Base-by-base conservation (phyloP, 1,284 basidiomycete genomes). In the Xerocomus nothofagi region DNA sequence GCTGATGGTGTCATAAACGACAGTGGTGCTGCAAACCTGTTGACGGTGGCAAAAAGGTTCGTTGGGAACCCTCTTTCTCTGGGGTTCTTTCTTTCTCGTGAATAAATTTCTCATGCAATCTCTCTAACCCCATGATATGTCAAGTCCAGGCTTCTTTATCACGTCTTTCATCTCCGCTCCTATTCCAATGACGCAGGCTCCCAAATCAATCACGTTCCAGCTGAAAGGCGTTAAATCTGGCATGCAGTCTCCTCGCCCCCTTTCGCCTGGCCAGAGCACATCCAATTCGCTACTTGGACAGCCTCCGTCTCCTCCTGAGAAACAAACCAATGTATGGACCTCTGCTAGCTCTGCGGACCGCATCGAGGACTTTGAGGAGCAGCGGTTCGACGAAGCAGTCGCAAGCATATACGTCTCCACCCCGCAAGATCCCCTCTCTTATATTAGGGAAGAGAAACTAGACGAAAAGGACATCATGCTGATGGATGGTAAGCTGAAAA, bases 361-460 rank as follows among this genome's bases (percentile, higher is more conserved):
- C 39, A 31, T 44, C 17, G 43, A 52, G 10, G 48, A 41, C 31
- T 31, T 46, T 15, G 51, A 50, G 34, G 67, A 49, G 20, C 51
- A 46, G 58, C 58, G 42, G 36, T 49, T 70, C 23, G 57, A 62
- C 37, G 47, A 56, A 15, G 51, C 58, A 44, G 43, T 72, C 9
- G 55, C 57, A 44, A 54, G 50, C 24, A 53, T 69, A 32, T 71
- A 71, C 27, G 34, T 39, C 20, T 66, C 59, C 26, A 50, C 55
- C 6, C 49, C 58, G 15, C 52, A 60, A 37, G 62, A 64, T 42
- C 57, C 62, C 20, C 38, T 66, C 36, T 44, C 39, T 17, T 60
- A 74, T 40, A 77, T 86, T 24, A 59, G 82, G 55, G 70, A 75
- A 30, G 84, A 85, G 53, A 73, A 66, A 47, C 55, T 86, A 10